These are phyloP conservation scores for Astragalus membranaceus DNA, from an alignment of 306 rosid species.

Conservation along the genomic window DNA sequence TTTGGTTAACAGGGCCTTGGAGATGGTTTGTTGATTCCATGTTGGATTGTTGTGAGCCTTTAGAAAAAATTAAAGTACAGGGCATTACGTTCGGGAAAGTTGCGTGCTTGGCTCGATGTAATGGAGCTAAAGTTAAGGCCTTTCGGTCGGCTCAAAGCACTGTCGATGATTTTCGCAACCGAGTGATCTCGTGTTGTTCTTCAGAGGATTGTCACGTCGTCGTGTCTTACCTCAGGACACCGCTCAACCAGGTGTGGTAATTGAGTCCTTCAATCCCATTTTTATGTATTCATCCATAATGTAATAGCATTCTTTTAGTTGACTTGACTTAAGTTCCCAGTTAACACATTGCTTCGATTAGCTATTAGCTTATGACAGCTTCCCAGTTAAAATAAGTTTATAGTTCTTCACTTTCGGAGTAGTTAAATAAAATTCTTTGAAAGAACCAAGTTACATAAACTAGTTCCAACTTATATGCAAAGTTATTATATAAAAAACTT, in stretches of 20 bases:
- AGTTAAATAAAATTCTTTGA: neutral
- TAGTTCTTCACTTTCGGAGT: too few species aligned
- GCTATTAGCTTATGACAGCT: neutral
- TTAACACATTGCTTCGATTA: neutral
- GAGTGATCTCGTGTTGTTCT: constrained; percentile 43
- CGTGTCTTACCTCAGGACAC: constrained; percentile 61
- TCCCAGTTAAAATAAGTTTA: too few species aligned
- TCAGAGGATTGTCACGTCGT: constrained; percentile 60
- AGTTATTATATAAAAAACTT: neutral
- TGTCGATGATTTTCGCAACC: constrained; percentile 51
- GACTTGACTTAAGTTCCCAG: constrained; percentile 2
- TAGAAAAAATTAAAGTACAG: constrained; percentile 50
- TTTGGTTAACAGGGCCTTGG: constrained; percentile 67
- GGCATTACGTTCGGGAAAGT: constrained; percentile 92
- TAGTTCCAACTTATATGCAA: neutral
- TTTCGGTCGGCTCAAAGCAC: constrained; percentile 51
- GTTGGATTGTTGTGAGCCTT: constrained; percentile 92
- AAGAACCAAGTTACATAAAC: neutral
- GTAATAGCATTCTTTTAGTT: neutral
- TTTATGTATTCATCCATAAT: neutral
- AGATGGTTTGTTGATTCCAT: constrained; percentile 96
- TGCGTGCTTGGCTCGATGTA: constrained; percentile 85
- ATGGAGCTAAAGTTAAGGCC: constrained; percentile 71
- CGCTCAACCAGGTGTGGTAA: constrained; percentile 60
- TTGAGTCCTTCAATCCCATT: neutral